Conservation (phyloP, 2,329 filamentous ascomycete species). For the Monosporascus cannonballus region DNA sequence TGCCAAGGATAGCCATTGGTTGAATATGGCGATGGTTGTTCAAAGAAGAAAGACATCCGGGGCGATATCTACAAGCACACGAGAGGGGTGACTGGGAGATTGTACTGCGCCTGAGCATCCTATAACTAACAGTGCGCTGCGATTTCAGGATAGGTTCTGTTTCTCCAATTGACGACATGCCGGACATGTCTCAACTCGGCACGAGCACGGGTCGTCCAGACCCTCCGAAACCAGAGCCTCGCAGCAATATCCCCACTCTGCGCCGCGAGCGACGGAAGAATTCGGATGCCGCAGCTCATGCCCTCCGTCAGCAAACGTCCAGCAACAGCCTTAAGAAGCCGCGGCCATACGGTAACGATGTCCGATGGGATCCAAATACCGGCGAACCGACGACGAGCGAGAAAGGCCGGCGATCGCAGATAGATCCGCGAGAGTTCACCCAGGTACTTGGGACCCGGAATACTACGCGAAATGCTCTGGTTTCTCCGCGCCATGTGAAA, state of each 20-base stretch:
- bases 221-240: slow-evolving; percentile 18
- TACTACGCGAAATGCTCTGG: slow-evolving; percentile 16
- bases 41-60: not conserved
- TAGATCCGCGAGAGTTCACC: slow-evolving; percentile 46
- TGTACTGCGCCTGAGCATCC: not conserved
- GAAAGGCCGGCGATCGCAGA: slow-evolving; percentile 49
- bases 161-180: slow-evolving; percentile 46
- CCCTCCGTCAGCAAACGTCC: slow-evolving; percentile 33
- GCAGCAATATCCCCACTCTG: slow-evolving; percentile 45
- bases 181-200: slow-evolving; percentile 28
- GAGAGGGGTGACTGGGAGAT: not conserved
- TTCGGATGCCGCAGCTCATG: slow-evolving; percentile 30
- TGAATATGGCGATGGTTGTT: not conserved
- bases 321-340: slow-evolving; percentile 28
- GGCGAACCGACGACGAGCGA: slow-evolving; percentile 57
- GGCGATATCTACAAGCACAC: not conserved
- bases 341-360: slow-evolving; percentile 31
- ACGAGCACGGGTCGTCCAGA: slow-evolving; percentile 15
- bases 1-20: not conserved
- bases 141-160: slow-evolving; percentile 27
- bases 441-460: slow-evolving; percentile 28
- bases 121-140: slow-evolving; percentile 19
- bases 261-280: slow-evolving; percentile 44
- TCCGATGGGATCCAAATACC: slow-evolving; percentile 60
- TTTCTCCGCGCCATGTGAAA: slow-evolving; percentile 21